Conservation (phyloP, 2,329 filamentous ascomycete genomes). For the Calonectria ilicicola region DNA sequence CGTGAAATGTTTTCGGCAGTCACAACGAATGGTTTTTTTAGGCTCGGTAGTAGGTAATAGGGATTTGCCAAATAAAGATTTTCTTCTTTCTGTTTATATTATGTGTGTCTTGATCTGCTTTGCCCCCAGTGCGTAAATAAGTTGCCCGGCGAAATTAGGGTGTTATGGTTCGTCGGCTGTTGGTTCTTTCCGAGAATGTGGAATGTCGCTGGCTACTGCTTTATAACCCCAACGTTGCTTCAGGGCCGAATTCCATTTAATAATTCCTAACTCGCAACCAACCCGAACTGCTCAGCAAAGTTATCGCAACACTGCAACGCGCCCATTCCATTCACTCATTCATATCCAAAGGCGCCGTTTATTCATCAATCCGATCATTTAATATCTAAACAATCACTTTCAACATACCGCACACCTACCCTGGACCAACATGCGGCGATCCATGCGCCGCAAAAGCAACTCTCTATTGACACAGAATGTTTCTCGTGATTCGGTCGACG, state of each 20-base stretch:
- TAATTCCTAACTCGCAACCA: not conserved
- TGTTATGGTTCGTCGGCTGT: not conserved
- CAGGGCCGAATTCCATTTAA: not conserved
- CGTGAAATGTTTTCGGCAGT: constrained; percentile 23
- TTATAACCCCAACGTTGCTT: too few species aligned
- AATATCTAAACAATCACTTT: constrained; percentile 19
- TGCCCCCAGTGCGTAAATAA: not conserved
- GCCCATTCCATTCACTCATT: not conserved
- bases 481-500: constrained; percentile 28
- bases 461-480: constrained; percentile 37
- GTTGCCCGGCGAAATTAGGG: not conserved
- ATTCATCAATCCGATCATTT: not conserved
- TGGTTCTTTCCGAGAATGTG: not conserved
- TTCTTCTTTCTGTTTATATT: constrained; percentile 14
- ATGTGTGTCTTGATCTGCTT: not conserved
- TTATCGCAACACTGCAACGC: not conserved
- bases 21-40: constrained; percentile 27
- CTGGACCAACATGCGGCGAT: constrained; percentile 44
- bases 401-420: constrained; percentile 13
- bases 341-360: not conserved
- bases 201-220: not conserved
- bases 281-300: not conserved
- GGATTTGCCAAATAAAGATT: constrained; percentile 38
- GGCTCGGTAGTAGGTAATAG: constrained; percentile 36
- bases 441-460: constrained; percentile 41